Evolutionary conservation across 768 basidiomycete genomes (phyloP), one percentile per base, ranked within the genome.

Genomic region (Leucocoprinus birnbaumii): DNA sequence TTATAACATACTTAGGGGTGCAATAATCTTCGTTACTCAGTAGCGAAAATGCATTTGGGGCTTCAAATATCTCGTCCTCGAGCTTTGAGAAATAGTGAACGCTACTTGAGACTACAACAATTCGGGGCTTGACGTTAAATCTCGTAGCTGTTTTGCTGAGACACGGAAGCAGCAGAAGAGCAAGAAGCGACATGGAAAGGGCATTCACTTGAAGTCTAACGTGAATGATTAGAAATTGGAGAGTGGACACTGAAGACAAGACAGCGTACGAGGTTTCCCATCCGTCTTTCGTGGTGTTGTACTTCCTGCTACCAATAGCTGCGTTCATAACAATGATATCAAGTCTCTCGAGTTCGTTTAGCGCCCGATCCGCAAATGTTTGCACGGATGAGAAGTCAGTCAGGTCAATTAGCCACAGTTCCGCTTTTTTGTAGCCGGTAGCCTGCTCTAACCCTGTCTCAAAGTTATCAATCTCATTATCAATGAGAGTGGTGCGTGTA

Each of bases 261-360:
- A 61, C 70, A 3, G 16, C 45, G 4, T 47, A 80, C 81, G 58
- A 63, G 10, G 63, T 45, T 56, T 83, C 80, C 77, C 77, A 83
- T 5, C 76, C 80, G 61, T 82, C 74, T 0, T 49, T 31, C 10
- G 53, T 60, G 4, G 45, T 27, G 0, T 74, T 76, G 8, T 59
- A 44, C 4, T 63, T 38, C 27, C 68, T 70, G 8, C 14, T 46
- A 1, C 0, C 34, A 2, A 73, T 51, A 0, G 58, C 77, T 0
- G 80, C 77, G 25, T 80, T 80, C 62, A 73, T 69, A 9, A 80
- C 68, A 1, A 83, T 62, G 21, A 78, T 69, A 57, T 78, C 78
- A 38, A 80, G 57, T 24, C 72, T 57, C 7, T 61, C 69, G 9
- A 64, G 64, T 14, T 70, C 64, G 44, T 71, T 67, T 13, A 68